Conservation (phyloP, 1,284 basidiomycete genomes). For the Sporisorium iseilematis-ciliati region DNA sequence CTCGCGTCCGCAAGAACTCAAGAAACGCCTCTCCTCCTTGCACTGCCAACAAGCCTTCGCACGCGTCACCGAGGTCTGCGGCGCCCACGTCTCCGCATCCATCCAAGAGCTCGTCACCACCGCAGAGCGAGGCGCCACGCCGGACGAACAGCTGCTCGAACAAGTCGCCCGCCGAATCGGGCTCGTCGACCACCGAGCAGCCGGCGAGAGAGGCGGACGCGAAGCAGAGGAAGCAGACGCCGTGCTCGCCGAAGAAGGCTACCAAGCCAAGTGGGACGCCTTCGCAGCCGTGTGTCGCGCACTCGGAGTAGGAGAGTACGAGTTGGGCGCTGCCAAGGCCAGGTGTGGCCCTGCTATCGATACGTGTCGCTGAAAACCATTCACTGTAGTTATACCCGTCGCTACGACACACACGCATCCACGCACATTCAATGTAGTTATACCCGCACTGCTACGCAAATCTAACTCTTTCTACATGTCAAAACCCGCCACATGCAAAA, state of each 20-base stretch:
- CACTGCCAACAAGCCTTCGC: constrained; percentile 14
- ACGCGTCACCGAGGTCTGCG: constrained; percentile 1
- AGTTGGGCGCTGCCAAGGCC: constrained; percentile 28
- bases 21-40: constrained; percentile 15
- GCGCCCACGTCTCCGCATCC: background rate
- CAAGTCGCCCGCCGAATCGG: constrained; percentile 21
- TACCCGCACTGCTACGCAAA: too few species aligned
- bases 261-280: constrained; percentile 27
- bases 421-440: background rate
- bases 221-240: constrained; percentile 31
- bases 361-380: constrained; percentile 7
- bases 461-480: too few species aligned
- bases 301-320: constrained; percentile 36
- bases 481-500: constrained; percentile 50
- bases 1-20: constrained; percentile 31
- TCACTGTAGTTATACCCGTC: too few species aligned
- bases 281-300: constrained; percentile 27
- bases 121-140: constrained; percentile 22
- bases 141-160: constrained; percentile 39
- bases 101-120: constrained; percentile 27
- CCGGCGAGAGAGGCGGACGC: constrained; percentile 6
- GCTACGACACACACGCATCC: too few species aligned
- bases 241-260: constrained; percentile 37
- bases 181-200: constrained; percentile 36
- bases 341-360: constrained; percentile 50